Conservation (phyloP, 352 stramenopile species). For the Saprolegnia diclina region DNA sequence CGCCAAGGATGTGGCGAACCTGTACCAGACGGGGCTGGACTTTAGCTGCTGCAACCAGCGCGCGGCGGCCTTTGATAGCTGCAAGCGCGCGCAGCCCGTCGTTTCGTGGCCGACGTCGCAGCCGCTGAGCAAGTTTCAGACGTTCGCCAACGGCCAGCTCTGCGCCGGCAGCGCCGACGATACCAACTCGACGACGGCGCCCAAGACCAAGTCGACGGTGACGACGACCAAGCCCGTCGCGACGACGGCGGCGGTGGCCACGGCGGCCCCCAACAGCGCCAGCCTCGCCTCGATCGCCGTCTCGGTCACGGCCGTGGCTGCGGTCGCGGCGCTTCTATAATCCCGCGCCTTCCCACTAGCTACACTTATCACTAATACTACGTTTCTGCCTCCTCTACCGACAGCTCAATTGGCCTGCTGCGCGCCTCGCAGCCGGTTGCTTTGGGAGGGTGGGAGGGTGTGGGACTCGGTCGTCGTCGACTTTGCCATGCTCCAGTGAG, state of each 20-base stretch:
- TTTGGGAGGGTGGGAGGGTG: no score
- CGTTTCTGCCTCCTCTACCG: no score
- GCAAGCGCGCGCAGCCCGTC: background rate
- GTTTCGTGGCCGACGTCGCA: constrained; percentile 3
- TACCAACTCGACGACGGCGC: background rate
- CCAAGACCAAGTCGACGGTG: background rate
- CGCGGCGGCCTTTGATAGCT: constrained; percentile 12
- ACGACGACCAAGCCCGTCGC: constrained; percentile 6
- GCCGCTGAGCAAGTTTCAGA: background rate
- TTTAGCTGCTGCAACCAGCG: constrained; percentile 23
- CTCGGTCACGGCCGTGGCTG: background rate
- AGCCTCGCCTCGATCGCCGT: background rate
- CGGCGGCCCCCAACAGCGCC: background rate
- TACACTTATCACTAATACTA: no score
- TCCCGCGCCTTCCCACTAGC: no score
- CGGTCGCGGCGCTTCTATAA: no score
- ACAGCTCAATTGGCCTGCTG: no score
- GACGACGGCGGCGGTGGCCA: constrained; percentile 3
- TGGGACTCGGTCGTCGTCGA: no score
- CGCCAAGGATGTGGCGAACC: background rate
- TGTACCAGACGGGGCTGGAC: background rate
- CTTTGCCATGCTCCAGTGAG: no score
- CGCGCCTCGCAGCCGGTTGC: no score
- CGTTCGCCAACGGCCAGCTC: constrained; percentile 15
- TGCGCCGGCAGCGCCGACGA: background rate